Percentiles rank a stretch among this genome's conserved stretches.
Evolutionary conservation across 768 basidiomycete genomes (phyloP).

Genomic region (Artomyces pyxidatus): DNA sequence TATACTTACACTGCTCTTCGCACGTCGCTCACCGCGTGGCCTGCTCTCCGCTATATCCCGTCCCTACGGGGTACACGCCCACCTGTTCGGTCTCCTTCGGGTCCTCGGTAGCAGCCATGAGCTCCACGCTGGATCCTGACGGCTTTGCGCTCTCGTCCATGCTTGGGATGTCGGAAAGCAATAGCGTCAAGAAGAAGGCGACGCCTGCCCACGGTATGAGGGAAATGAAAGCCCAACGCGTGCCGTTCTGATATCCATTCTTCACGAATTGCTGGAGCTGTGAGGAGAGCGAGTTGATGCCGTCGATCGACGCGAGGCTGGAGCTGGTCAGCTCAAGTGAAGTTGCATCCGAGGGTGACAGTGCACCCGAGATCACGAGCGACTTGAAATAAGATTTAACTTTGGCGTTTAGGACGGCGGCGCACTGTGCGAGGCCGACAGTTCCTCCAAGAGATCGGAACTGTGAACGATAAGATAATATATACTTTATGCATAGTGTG

Average conservation of each 20-base stretch:
- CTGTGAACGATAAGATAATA: constrained; percentile 19
- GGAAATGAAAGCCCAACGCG: constrained; percentile 37
- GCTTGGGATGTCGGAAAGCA: constrained; percentile 31
- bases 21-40: no score
- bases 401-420: constrained; percentile 38
- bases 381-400: constrained; percentile 28
- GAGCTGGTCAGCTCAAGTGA: constrained; percentile 19
- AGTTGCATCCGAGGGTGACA: constrained; percentile 23
- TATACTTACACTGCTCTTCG: no score
- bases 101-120: neutral
- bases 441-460: constrained; percentile 43
- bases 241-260: constrained; percentile 34
- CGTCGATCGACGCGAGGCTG: constrained; percentile 27
- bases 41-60: no score
- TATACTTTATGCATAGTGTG: neutral
- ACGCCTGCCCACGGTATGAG: constrained; percentile 39
- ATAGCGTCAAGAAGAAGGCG: constrained; percentile 26
- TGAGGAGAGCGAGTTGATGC: constrained; percentile 29
- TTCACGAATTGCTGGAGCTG: constrained; percentile 28
- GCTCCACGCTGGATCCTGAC: neutral
- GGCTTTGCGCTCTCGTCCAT: constrained; percentile 12
- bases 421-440: constrained; percentile 44
- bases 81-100: no score
- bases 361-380: constrained; percentile 19
- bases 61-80: no score